Evolutionary conservation across 2,329 filamentous ascomycete species (phyloP).

Genomic region (Botryotinia globosa): DNA sequence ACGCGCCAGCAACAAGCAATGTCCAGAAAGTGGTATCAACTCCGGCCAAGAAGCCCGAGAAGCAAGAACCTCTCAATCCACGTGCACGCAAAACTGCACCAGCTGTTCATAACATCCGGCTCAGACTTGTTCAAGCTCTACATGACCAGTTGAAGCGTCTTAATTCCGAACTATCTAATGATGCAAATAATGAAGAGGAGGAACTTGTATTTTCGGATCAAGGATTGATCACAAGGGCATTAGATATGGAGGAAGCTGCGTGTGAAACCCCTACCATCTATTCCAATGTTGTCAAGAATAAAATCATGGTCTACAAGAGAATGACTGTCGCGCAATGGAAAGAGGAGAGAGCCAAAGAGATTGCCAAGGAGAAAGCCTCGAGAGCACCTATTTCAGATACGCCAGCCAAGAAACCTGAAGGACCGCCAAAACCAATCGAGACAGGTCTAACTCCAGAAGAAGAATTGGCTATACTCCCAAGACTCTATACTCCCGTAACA

Average conservation of each 20-base stretch:
- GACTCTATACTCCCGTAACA: slow-evolving; percentile 62
- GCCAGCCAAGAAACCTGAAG: slow-evolving; percentile 37
- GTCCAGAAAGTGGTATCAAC: slow-evolving; percentile 13
- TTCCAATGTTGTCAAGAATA: slow-evolving; percentile 77
- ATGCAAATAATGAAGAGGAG: slow-evolving; percentile 48
- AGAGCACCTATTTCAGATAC: slow-evolving; percentile 36
- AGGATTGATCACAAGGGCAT: slow-evolving; percentile 63
- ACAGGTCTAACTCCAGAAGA: slow-evolving; percentile 68
- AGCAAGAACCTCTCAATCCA: slow-evolving; percentile 61
- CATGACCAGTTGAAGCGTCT: slow-evolving; percentile 65
- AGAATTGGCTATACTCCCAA: slow-evolving; percentile 63
- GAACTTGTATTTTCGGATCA: slow-evolving; percentile 60
- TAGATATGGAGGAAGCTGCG: slow-evolving; percentile 76
- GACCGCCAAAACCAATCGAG: slow-evolving; percentile 52
- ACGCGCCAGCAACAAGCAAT: not conserved
- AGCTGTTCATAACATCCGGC: slow-evolving; percentile 54
- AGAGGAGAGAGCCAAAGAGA: slow-evolving; percentile 51
- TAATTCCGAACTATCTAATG: slow-evolving; percentile 59
- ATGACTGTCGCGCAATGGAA: slow-evolving; percentile 74
- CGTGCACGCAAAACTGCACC: slow-evolving; percentile 59
- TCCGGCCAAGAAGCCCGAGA: slow-evolving; percentile 30
- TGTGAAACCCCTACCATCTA: slow-evolving; percentile 74
- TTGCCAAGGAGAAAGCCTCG: slow-evolving; percentile 41
- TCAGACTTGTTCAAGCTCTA: slow-evolving; percentile 59
- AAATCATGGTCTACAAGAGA: slow-evolving; percentile 71